Base-by-base conservation (phyloP, 805 yeast genomes). In the Myxozyma vanderwaltii region DNA sequence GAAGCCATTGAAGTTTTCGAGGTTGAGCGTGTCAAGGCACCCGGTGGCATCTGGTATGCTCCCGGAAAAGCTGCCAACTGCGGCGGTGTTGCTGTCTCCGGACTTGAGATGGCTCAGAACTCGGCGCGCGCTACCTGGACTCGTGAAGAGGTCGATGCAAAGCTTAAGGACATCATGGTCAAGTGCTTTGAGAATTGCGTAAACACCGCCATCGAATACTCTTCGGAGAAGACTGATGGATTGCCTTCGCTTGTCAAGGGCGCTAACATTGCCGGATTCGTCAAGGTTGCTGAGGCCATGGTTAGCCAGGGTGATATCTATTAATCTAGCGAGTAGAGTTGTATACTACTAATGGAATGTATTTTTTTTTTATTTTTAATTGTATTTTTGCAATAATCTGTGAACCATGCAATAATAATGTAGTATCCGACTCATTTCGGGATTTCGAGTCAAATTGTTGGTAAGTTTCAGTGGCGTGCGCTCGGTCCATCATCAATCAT, bases 61-160 rank as follows among this genome's bases (percentile, higher is more conserved):
- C 97, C 97, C 75, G 98, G 97, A 79, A 92, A 92, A 85, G 97
- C 97, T 70, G 92, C 97, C 72, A 92, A 92, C 86, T 88, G 95
- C 81, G 99, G 98, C 81, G 99, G 99, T 86, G 99, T 92, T 70
- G 96, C 97, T 60, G 97, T 91, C 59, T 90, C 97, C 61, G 98
- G 97, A 74, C 83, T 92, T 68, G 99, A 92, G 83, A 94, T 92
- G 99, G 97, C 98, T 67, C 99, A 92, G 82, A 94, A 92, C 89
- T 89, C 97, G 60, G 95, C 88, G 76, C 88, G 97, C 82, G 84
- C 85, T 68, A 77, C 79, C 68, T 94, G 98, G 97, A 83, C 96
- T 65, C 70, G 85, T 61, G 97, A 91, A 81, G 90, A 89, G 80
- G 98, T 92, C 70, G 98, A 92, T 77, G 75, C 77, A 64, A 91